Conservation (phyloP, 2,329 filamentous ascomycete genomes). For the Dactylellina sp. region DNA sequence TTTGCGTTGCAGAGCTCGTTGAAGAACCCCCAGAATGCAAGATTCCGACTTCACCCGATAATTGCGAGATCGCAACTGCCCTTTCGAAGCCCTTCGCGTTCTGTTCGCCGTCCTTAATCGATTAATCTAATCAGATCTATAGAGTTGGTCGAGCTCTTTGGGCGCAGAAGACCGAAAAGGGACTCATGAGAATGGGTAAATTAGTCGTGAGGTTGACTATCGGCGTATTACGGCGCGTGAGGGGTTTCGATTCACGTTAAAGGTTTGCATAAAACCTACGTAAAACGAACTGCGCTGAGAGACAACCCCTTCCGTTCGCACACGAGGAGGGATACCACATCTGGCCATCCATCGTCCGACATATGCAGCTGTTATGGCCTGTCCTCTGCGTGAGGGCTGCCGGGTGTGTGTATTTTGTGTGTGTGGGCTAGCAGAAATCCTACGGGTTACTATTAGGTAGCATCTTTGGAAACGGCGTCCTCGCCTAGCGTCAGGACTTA, state of each 20-base stretch:
- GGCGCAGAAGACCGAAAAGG: constrained; percentile 33
- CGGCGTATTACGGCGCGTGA: constrained; percentile 46
- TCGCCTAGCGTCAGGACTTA: constrained; percentile 31
- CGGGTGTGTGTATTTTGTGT: too few species aligned
- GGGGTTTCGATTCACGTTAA: too few species aligned
- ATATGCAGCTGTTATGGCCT: too few species aligned
- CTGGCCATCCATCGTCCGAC: constrained; percentile 3
- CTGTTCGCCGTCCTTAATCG: constrained; percentile 30
- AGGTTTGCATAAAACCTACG: constrained; percentile 52
- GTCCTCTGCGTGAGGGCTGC: neutral
- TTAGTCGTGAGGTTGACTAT: constrained; percentile 1
- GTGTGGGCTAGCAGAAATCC: constrained; percentile 20
- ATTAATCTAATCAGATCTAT: constrained; percentile 56
- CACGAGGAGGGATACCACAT: constrained; percentile 46
- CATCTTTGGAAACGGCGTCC: constrained; percentile 37
- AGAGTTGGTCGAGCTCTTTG: constrained; percentile 19
- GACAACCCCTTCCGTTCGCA: constrained; percentile 7
- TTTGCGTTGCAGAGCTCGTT: constrained; percentile 42
- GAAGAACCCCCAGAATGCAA: neutral
- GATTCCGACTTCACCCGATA: constrained; percentile 49
- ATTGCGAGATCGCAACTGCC: constrained; percentile 36
- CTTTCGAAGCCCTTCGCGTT: neutral
- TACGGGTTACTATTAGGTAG: neutral
- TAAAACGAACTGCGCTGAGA: constrained; percentile 40
- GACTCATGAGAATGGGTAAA: neutral